Conservation (phyloP, 306 rosid species). For the Aeschynomene evenia region DNA sequence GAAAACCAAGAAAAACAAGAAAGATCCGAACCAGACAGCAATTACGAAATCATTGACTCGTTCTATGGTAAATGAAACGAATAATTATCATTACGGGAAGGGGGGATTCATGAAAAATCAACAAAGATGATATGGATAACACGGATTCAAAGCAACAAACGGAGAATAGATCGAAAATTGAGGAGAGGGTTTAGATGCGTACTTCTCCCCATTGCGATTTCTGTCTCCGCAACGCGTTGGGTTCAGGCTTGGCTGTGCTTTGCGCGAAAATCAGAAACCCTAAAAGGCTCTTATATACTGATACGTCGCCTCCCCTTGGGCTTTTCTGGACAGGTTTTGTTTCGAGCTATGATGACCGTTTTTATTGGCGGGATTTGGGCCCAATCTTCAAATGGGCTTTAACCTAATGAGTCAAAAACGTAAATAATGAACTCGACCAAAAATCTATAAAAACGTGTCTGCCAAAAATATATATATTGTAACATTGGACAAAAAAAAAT, state of each 20-base stretch:
- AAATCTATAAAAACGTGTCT: too few species aligned
- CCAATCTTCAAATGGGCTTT: conserved; percentile 1
- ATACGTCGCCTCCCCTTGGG: neutral
- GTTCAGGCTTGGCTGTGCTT: neutral
- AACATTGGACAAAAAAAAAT: too few species aligned
- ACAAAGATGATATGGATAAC: neutral
- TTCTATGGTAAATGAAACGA: neutral
- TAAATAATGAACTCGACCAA: too few species aligned
- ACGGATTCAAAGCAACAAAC: neutral
- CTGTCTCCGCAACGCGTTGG: neutral
- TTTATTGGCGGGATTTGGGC: neutral
- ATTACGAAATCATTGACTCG: neutral
- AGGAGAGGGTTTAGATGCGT: neutral
- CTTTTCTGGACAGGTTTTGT: neutral
- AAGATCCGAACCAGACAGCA: neutral
- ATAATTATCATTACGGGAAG: too few species aligned
- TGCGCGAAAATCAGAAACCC: neutral
- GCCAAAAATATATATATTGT: too few species aligned
- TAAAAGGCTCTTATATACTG: neutral
- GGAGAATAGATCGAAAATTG: neutral
- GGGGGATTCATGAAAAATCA: neutral
- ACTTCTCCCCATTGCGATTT: conserved; percentile 58
- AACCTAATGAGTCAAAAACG: neutral
- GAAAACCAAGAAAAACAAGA: neutral
- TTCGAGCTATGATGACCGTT: neutral